Percentiles rank a stretch among this genome's conserved stretches.
Conservation (phyloP, 2,329 filamentous ascomycete genomes). For the Orbilia javanica region DNA sequence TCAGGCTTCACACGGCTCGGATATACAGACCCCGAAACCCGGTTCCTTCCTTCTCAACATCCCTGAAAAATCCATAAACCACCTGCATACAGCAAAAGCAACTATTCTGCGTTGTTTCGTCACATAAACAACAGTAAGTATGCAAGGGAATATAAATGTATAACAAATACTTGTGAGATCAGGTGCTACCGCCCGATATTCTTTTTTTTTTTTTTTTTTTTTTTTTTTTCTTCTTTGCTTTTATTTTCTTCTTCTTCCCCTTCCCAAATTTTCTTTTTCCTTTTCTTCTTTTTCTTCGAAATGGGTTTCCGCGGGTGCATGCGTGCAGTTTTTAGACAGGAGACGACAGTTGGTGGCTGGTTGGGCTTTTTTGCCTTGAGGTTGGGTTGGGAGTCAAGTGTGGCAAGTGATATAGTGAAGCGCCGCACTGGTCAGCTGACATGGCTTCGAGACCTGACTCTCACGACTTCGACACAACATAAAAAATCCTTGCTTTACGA, state of each 20-base stretch:
- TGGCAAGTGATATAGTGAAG: background rate
- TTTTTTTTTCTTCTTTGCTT: background rate
- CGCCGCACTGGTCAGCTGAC: background rate
- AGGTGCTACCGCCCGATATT: slow-evolving; percentile 6
- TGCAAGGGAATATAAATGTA: slow-evolving; percentile 36
- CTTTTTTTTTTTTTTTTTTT: background rate
- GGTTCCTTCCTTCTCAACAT: background rate
- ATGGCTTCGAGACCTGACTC: background rate
- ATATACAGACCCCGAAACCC: slow-evolving; percentile 13
- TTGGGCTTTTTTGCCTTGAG: background rate
- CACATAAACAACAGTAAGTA: slow-evolving; percentile 10
- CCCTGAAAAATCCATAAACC: slow-evolving; percentile 4
- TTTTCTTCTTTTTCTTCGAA: background rate
- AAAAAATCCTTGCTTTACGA: background rate
- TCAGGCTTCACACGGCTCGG: background rate
- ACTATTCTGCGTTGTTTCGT: slow-evolving; percentile 28
- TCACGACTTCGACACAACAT: background rate
- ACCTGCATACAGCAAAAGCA: slow-evolving; percentile 22
- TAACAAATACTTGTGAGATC: slow-evolving; percentile 2
- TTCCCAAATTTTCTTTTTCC: background rate
- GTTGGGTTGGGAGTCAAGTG: background rate
- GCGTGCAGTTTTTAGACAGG: background rate
- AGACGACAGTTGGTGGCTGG: background rate
- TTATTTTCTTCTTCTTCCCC: background rate
- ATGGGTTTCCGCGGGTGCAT: background rate